These are phyloP conservation scores for Didymella glomerata DNA, from an alignment of 2,329 filamentous ascomycete species.

Conservation along the genomic window DNA sequence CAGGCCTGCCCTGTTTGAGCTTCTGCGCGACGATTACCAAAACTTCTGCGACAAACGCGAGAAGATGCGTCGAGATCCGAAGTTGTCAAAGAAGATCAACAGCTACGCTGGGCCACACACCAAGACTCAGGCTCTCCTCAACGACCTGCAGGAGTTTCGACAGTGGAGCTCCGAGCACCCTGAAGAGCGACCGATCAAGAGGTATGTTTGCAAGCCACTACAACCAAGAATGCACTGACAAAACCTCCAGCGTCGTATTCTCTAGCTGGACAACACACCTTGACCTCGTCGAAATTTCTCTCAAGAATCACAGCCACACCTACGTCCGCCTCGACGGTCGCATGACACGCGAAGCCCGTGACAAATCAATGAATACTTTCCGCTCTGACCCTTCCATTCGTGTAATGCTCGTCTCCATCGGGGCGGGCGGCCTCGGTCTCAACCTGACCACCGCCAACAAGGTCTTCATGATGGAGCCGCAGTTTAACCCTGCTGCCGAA, in stretches of 20 bases:
- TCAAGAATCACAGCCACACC: conserved; percentile 70
- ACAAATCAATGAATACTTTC: conserved; percentile 78
- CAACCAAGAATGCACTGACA: background rate
- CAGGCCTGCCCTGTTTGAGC: conserved; percentile 70
- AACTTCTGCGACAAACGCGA: conserved; percentile 64
- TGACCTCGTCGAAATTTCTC: conserved; percentile 86
- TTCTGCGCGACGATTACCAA: conserved; percentile 67
- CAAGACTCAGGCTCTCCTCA: conserved; percentile 83
- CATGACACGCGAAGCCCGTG: conserved; percentile 79
- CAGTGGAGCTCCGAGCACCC: conserved; percentile 68
- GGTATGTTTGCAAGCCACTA: conserved; percentile 31
- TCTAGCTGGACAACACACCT: conserved; percentile 96
- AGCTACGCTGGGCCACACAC: conserved; percentile 87
- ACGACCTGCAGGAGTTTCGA: conserved; percentile 73
- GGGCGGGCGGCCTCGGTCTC: conserved; percentile 87
- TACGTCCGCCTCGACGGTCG: conserved; percentile 89
- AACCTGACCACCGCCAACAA: conserved; percentile 87
- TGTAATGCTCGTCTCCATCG: conserved; percentile 90
- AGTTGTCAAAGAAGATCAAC: conserved; percentile 67
- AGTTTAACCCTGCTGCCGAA: conserved; percentile 95
- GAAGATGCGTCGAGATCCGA: conserved; percentile 62
- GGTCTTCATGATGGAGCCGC: conserved; percentile 97
- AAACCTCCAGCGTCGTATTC: conserved; percentile 75
- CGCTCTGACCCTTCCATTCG: conserved; percentile 74
- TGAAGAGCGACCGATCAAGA: conserved; percentile 81